Base-by-base conservation (phyloP, 352 stramenopile genomes). In the Phytopythium cucurbitacearum region DNA sequence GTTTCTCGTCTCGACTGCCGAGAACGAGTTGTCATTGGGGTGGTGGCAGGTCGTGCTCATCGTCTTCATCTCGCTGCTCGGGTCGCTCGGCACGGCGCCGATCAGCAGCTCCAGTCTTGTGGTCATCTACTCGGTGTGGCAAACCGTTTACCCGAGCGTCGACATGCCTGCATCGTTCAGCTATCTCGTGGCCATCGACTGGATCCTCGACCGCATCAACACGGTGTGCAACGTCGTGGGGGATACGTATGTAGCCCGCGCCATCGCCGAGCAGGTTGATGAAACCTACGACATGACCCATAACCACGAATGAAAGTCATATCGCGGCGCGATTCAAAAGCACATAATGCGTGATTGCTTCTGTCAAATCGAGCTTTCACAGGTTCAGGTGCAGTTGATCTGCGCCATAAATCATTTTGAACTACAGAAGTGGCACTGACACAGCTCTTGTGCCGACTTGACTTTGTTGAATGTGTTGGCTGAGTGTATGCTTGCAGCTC, bases 111-210 rank as follows among this genome's bases (percentile, higher is more conserved):
- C 69, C 34, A 79, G 75, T 2, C 65, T 92, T 13, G 75, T 90
- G 34, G 84, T 90, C 65, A 66, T 90, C 39, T 84, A 85, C 64
- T 88, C 81, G 44, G 76, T 89, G 53, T 89, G 79, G 74, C 71
- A 70, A 50, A 82, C 81, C 50, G 76, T 88, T 44, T 90, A 86
- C 47, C 69, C 76, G n/a, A 57, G 47, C 37, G 56, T 72, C 8
- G 64, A 73, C 36, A 64, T 87, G 32, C 81, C 81, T 6, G 53
- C 67, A 33, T 84, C 77, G 32, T 91, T 79, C 72, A 84, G 68
- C 57, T 89, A 85, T 60, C 57, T 90, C 7, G 73, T 92, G 15
- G 82, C 77, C 33, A 85, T 88, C 53, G 73, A 86, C 64, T 89
- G 76, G 68, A 76, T 88, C 56, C 50, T 92, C 21, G 82, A 85